Conservation (phyloP, 2,329 filamentous ascomycete genomes). For the Botrytis deweyae region DNA sequence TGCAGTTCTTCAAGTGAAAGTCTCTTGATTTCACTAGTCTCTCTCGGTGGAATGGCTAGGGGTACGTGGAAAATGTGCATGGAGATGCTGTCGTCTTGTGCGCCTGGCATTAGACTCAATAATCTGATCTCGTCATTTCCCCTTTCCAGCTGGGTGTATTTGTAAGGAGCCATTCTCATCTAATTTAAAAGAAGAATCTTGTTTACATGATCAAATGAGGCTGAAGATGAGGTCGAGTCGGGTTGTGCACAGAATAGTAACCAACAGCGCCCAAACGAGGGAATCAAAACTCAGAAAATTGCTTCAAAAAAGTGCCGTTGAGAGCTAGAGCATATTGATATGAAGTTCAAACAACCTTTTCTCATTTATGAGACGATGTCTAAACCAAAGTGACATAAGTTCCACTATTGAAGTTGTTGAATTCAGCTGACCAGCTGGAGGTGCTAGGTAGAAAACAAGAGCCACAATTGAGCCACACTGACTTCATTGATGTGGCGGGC, state of each 20-base stretch:
- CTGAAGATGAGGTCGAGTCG: background rate
- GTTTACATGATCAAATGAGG: background rate
- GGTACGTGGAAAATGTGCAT: background rate
- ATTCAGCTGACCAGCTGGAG: background rate
- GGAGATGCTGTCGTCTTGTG: background rate
- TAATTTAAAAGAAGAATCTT: background rate
- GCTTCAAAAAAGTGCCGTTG: background rate
- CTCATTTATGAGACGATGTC: no score
- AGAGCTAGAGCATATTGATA: background rate
- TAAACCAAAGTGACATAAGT: background rate
- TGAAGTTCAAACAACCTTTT: background rate
- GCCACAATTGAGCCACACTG: background rate
- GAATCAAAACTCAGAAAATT: background rate
- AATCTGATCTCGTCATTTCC: background rate
- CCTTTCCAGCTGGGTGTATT: background rate
- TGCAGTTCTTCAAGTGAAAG: background rate
- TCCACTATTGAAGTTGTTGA: background rate
- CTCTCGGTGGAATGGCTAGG: background rate
- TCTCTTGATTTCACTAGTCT: background rate
- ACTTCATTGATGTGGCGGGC: background rate
- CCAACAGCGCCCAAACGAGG: background rate
- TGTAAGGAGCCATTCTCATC: background rate
- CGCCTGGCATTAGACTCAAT: background rate
- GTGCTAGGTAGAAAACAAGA: background rate
- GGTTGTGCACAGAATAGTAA: background rate